phyloP scores from a whole-genome alignment of 306 rosid genomes.

The Rosa multiflora region DNA sequence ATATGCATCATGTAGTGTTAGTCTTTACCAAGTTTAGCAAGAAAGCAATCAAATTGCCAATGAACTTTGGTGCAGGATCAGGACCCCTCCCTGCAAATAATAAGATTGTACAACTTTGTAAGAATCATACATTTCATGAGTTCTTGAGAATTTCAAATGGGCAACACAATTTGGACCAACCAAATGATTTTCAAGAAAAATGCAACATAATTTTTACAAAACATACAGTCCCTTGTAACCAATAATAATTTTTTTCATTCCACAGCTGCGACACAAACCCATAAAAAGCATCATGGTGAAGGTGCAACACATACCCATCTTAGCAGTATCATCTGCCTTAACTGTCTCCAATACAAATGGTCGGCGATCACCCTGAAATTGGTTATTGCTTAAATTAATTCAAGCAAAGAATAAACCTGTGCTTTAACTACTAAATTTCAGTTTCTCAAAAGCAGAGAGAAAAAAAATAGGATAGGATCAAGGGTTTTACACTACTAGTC shows the following conservation, averaged over 20 bases:
- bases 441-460: not conserved
- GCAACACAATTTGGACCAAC: not conserved
- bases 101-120: constrained; percentile 1
- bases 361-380: constrained; percentile 70
- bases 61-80: constrained; percentile 81
- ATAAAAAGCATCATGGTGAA: constrained; percentile 9
- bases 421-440: not conserved
- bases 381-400: constrained; percentile 2
- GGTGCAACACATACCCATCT: constrained; percentile 56
- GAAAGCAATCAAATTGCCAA: constrained; percentile 86
- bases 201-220: not conserved
- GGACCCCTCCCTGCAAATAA: constrained; percentile 76
- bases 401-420: not conserved
- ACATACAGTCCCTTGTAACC: not conserved
- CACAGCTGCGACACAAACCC: not conserved
- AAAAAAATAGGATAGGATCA: constrained; percentile 24
- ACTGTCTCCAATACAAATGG: constrained; percentile 93
- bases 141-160: not conserved
- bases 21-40: constrained; percentile 74
- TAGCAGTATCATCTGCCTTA: constrained; percentile 92
- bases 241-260: not conserved
- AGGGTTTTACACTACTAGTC: constrained; percentile 44
- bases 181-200: not conserved
- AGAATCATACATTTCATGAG: not conserved
- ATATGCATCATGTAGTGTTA: constrained; percentile 29